phyloP scores from a whole-genome alignment of 768 basidiomycete species.

The Pisolithus sp. region DNA sequence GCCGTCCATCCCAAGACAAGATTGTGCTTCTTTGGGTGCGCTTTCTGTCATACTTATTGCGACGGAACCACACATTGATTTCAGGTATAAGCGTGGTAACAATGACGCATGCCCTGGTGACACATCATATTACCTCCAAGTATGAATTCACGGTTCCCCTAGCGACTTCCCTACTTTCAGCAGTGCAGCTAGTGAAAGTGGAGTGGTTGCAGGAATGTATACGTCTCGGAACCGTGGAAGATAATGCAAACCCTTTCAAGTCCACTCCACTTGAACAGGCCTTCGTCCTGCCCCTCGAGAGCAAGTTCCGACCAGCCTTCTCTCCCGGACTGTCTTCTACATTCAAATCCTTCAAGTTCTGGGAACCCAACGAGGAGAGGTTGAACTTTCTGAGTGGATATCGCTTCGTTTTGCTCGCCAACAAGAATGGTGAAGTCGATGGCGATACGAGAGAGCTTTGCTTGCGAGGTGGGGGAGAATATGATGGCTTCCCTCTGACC shows the following conservation, averaged over 20 bases:
- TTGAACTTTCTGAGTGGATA: slow-evolving; percentile 44
- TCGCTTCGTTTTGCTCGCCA: slow-evolving; percentile 57
- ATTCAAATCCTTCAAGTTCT: slow-evolving; percentile 48
- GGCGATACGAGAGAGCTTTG: slow-evolving; percentile 49
- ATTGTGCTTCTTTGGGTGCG: slow-evolving; percentile 52
- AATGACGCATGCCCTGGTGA: slow-evolving; percentile 39
- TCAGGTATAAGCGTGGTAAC: slow-evolving; percentile 53
- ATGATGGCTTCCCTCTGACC: slow-evolving; percentile 54
- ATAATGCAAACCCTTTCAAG: slow-evolving; percentile 27
- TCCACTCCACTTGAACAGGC: slow-evolving; percentile 41
- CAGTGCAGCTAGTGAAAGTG: slow-evolving; percentile 52
- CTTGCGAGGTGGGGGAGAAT: slow-evolving; percentile 49
- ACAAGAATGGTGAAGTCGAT: slow-evolving; percentile 45
- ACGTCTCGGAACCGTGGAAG: slow-evolving; percentile 37
- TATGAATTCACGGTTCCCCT: slow-evolving; percentile 44
- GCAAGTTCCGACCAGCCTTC: slow-evolving; percentile 56
- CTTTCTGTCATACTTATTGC: background rate
- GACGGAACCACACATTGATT: background rate
- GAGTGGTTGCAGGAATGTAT: slow-evolving; percentile 66
- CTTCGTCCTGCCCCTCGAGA: slow-evolving; percentile 44
- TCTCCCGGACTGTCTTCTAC: slow-evolving; percentile 40
- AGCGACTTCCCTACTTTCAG: slow-evolving; percentile 54
- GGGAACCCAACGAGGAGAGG: slow-evolving; percentile 66
- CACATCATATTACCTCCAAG: slow-evolving; percentile 57
- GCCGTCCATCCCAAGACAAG: slow-evolving; percentile 31